These are phyloP conservation scores for Fusarium floridanum DNA, from an alignment of 2,329 filamentous ascomycete genomes.

Conservation along the genomic window DNA sequence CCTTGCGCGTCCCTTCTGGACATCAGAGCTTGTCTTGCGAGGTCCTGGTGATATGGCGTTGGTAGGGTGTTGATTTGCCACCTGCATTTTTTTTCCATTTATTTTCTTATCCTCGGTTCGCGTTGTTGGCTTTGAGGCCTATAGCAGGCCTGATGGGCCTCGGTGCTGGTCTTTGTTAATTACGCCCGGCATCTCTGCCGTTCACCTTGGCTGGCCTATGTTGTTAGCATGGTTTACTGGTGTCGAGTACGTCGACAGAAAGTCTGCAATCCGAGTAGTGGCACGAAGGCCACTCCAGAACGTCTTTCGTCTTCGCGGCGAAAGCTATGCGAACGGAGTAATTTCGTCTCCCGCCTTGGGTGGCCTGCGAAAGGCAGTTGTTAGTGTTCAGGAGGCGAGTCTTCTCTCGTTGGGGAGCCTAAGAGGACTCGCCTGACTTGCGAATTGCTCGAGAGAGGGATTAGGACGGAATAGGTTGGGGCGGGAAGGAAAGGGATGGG, in stretches of 20 bases:
- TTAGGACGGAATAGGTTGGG: constrained; percentile 30
- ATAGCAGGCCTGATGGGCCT: constrained; percentile 17
- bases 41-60: constrained; percentile 56
- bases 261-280: constrained; percentile 1
- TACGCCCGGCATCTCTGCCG: constrained; percentile 15
- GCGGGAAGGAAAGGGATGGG: constrained; percentile 9
- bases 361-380: constrained; percentile 26
- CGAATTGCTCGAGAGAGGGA: constrained; percentile 30
- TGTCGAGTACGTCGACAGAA: constrained; percentile 4
- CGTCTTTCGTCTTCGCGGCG: constrained; percentile 26
- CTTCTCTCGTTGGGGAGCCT: constrained; percentile 22
- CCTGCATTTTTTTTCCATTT: constrained; percentile 46
- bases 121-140: constrained; percentile 33
- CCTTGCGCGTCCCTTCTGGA: constrained; percentile 45
- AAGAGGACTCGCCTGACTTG: constrained; percentile 26
- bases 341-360: constrained; percentile 22
- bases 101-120: constrained; percentile 36
- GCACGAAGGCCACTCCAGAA: constrained; percentile 11
- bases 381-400: constrained; percentile 20
- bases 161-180: constrained; percentile 38
- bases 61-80: constrained; percentile 53
- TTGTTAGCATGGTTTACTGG: constrained; percentile 7
- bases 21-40: constrained; percentile 55
- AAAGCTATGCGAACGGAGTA: constrained; percentile 28
- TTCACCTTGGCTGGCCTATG: constrained; percentile 7